These are phyloP conservation scores for Globisporangium barbulae DNA, from an alignment of 352 stramenopile genomes.

Conservation along the genomic window DNA sequence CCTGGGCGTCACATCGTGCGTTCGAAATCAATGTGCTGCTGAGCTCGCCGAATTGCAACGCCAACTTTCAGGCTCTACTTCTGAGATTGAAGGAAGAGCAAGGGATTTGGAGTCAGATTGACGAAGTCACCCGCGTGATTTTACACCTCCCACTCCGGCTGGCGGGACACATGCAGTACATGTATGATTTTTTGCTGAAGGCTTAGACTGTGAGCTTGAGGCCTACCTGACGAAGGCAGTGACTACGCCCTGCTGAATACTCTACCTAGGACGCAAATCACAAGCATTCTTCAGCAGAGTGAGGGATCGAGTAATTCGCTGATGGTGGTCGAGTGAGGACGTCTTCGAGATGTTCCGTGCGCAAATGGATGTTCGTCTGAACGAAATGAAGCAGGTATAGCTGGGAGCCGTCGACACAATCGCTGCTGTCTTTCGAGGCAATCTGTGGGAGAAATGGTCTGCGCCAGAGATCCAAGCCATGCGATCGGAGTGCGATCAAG, in stretches of 20 bases:
- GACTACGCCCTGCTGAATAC: neutral
- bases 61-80: constrained; percentile 2
- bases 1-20: neutral
- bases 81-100: constrained; percentile 14
- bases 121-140: neutral
- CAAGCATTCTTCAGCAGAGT: neutral
- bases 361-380: constrained; percentile 14
- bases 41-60: constrained; percentile 7
- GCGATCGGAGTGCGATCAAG: neutral
- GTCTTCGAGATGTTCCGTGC: constrained; percentile 2
- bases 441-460: neutral
- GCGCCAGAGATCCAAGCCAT: neutral
- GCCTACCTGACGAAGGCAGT: neutral
- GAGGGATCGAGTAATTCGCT: neutral
- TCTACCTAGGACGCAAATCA: neutral
- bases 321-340: neutral
- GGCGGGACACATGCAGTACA: neutral
- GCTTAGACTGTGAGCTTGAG: neutral
- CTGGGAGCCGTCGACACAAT: neutral
- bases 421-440: neutral
- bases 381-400: constrained; percentile 21
- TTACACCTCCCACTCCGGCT: constrained; percentile 8
- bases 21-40: constrained; percentile 26
- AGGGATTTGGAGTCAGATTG: neutral
- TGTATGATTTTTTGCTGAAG: neutral